Evolutionary conservation across 2,329 filamentous ascomycete species (phyloP).

Genomic region (Hysterium pulicare): DNA sequence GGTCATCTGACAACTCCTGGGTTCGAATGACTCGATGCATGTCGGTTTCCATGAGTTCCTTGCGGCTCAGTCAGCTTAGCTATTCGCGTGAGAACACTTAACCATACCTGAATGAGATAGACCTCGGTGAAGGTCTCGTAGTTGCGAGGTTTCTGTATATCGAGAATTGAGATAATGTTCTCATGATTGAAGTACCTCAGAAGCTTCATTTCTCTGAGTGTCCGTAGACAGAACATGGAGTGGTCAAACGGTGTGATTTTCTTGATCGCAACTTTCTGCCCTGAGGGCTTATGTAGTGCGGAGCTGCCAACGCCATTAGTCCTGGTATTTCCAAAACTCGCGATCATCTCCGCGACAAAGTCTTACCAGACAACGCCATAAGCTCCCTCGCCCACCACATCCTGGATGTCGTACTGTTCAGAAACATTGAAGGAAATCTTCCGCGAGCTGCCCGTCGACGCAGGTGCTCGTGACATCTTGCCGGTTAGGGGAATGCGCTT

Average conservation of each 20-base stretch:
- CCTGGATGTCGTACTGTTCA: slow-evolving; percentile 98
- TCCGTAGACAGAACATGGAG: slow-evolving; percentile 97
- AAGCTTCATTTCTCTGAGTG: slow-evolving; percentile 98
- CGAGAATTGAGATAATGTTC: slow-evolving; percentile 99
- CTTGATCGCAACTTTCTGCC: slow-evolving; percentile 99
- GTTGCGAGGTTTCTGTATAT: slow-evolving; percentile 96
- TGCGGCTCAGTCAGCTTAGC: slow-evolving; percentile 11
- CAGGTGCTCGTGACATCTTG: slow-evolving; percentile 35
- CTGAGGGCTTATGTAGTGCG: slow-evolving; percentile 94
- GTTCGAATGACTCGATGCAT: slow-evolving; percentile 99
- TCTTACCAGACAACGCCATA: slow-evolving; percentile 97
- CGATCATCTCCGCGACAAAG: slow-evolving; percentile 2
- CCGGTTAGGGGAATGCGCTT: slow-evolving; percentile 18
- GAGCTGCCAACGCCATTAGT: slow-evolving; percentile 59
- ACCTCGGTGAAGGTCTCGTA: slow-evolving; percentile 97
- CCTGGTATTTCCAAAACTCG: slow-evolving; percentile 2
- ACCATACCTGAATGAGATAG: slow-evolving; percentile 85
- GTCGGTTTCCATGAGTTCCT: slow-evolving; percentile 99
- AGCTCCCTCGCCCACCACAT: slow-evolving; percentile 97
- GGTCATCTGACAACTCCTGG: slow-evolving; percentile 96
- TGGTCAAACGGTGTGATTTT: slow-evolving; percentile 99
- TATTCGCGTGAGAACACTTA: neutral
- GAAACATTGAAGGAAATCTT: slow-evolving; percentile 99
- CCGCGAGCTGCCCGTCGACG: slow-evolving; percentile 56
- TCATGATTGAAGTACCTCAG: slow-evolving; percentile 99